These are phyloP conservation scores for Bolboschoenus planiculmis DNA, from an alignment of 176 grass and related monocot genomes.

Conservation along the genomic window DNA sequence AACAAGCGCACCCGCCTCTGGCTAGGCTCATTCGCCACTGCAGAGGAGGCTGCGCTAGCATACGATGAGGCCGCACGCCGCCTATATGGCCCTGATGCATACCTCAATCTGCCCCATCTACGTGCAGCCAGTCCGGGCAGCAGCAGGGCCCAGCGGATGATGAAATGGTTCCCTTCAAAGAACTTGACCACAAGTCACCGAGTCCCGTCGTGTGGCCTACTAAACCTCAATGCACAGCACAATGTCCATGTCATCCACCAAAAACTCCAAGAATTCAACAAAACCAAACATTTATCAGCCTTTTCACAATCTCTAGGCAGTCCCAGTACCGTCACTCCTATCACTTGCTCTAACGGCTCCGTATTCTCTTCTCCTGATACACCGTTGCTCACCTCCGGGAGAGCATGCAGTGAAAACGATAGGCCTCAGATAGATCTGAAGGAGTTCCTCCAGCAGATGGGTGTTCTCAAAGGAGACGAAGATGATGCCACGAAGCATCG, in stretches of 20 bases:
- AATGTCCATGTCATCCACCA: constrained; percentile 99
- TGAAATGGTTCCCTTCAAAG: constrained; percentile 76
- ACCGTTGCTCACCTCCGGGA: constrained; percentile 6
- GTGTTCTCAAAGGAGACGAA: constrained; percentile 59
- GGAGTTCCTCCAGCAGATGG: constrained; percentile 96
- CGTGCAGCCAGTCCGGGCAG: constrained; percentile 27
- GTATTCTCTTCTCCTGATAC: constrained; percentile 1
- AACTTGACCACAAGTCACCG: neutral
- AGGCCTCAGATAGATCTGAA: constrained; percentile 95
- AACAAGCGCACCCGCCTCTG: constrained; percentile 41
- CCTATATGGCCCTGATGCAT: constrained; percentile 88
- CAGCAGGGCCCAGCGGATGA: constrained; percentile 42
- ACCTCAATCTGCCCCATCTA: constrained; percentile 95
- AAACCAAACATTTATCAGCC: constrained; percentile 12
- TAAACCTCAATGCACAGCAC: constrained; percentile 98
- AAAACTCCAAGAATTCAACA: constrained; percentile 85
- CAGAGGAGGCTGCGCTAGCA: constrained; percentile 38
- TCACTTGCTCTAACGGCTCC: neutral
- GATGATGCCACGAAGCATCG: neutral
- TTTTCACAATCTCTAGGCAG: neutral
- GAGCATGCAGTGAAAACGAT: constrained; percentile 22
- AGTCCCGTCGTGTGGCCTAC: constrained; percentile 66
- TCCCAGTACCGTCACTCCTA: neutral
- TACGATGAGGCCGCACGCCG: constrained; percentile 56
- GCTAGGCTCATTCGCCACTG: constrained; percentile 42